Conservation (phyloP, 805 yeast genomes). For the Myxozyma nipponensis region DNA sequence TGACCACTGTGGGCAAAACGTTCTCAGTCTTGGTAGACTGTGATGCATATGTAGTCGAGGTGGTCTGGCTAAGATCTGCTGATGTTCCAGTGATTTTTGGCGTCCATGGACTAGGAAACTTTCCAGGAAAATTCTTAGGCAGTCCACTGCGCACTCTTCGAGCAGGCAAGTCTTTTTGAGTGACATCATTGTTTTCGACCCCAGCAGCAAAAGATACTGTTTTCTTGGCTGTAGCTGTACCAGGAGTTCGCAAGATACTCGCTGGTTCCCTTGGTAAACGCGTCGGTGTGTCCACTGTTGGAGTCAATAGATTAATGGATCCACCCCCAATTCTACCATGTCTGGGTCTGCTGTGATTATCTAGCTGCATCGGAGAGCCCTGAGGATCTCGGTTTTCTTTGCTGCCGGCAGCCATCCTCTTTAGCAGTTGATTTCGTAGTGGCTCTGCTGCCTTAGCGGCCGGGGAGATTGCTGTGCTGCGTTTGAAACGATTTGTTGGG, state of each 20-base stretch:
- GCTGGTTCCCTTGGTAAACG: slow-evolving; percentile 9
- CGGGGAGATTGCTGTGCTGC: no score
- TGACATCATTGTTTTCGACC: not conserved
- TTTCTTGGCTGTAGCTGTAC: slow-evolving; percentile 17
- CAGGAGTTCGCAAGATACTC: slow-evolving; percentile 27
- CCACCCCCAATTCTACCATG: not conserved
- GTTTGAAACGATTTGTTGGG: not conserved
- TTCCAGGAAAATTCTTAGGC: slow-evolving; percentile 29
- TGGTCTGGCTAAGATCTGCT: slow-evolving; percentile 10
- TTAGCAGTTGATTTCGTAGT: slow-evolving; percentile 5
- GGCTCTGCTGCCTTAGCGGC: not conserved
- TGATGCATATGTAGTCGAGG: slow-evolving; percentile 10
- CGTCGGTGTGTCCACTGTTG: slow-evolving; percentile 16
- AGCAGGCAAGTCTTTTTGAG: not conserved
- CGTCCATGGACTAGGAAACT: slow-evolving; percentile 31
- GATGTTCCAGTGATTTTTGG: slow-evolving; percentile 19
- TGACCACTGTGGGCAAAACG: not conserved
- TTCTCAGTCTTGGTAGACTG: not conserved
- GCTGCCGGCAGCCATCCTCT: slow-evolving; percentile 1
- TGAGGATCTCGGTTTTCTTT: slow-evolving; percentile 7
- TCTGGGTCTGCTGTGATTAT: not conserved
- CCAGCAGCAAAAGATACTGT: slow-evolving; percentile 18
- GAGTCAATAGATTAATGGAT: no score
- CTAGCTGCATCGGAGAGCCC: not conserved
- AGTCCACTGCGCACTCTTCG: slow-evolving; percentile 25